A percentile compares a stretch with the other conserved stretches of the same genome.
phyloP scores from a whole-genome alignment of 2,329 filamentous ascomycete genomes.

The Alternaria ventricosa region DNA sequence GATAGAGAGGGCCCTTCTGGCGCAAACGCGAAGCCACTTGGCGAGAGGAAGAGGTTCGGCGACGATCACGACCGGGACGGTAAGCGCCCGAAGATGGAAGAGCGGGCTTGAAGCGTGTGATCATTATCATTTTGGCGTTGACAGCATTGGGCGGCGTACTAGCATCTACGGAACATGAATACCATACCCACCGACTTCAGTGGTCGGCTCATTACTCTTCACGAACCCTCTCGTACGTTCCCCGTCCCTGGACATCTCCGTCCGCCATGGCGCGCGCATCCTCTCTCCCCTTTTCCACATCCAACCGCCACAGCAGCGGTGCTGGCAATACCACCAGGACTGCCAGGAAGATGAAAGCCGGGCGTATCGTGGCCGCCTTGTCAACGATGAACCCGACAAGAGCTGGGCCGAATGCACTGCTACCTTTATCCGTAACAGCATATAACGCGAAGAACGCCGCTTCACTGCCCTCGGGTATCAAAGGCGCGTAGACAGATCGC shows the following conservation, averaged over 20 bases:
- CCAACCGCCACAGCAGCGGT: constrained; percentile 78
- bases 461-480: constrained; percentile 90
- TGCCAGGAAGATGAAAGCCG: constrained; percentile 85
- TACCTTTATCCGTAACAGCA: constrained; percentile 94
- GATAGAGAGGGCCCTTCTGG: constrained; percentile 63
- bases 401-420: constrained; percentile 85
- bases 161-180: constrained; percentile 9
- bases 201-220: constrained; percentile 12
- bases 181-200: neutral
- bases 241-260: constrained; percentile 18
- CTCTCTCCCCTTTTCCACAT: constrained; percentile 66
- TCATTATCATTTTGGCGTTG: neutral
- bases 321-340: constrained; percentile 77
- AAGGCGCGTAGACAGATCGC: constrained; percentile 83
- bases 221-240: constrained; percentile 25
- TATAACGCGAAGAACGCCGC: constrained; percentile 94
- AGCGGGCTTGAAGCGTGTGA: constrained; percentile 21
- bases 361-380: constrained; percentile 52
- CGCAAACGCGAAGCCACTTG: constrained; percentile 74
- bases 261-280: constrained; percentile 42
- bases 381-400: constrained; percentile 92
- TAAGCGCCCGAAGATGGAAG: constrained; percentile 54
- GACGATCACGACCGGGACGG: constrained; percentile 50
- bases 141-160: constrained; percentile 18
- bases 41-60: constrained; percentile 62